A percentile compares a stretch with the other conserved stretches of the same genome.
Conservation (phyloP, 306 rosid species). For the Vigna radiata region DNA sequence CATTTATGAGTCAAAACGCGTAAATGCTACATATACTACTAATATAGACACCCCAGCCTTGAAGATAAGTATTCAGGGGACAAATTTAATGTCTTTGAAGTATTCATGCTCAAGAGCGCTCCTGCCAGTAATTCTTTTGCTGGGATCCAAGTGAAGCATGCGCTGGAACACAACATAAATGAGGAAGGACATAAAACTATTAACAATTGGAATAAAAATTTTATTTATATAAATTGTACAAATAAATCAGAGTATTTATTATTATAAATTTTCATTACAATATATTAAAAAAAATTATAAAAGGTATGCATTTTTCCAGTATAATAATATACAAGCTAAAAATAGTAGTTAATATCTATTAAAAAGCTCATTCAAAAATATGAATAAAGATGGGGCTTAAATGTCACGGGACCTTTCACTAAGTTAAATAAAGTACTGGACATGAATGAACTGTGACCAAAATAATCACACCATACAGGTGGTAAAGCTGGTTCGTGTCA, state of each 20-base stretch:
- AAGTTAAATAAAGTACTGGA: not conserved
- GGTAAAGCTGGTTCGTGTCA: not conserved
- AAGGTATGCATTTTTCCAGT: not conserved
- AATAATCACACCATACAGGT: conserved; percentile 22
- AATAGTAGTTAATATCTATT: not conserved
- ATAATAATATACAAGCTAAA: too few species aligned
- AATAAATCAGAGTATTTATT: too few species aligned
- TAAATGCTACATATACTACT: conserved; percentile 56
- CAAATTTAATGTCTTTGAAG: conserved; percentile 86
- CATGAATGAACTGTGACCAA: not conserved
- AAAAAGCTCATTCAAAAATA: conserved; percentile 9
- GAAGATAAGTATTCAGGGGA: conserved; percentile 60
- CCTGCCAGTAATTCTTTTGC: conserved; percentile 89
- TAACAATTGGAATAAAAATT: too few species aligned
- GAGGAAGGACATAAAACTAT: conserved; percentile 9
- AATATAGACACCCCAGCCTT: conserved; percentile 65
- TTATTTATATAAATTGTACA: not conserved
- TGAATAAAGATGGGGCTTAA: conserved; percentile 3
- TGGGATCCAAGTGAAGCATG: conserved; percentile 98
- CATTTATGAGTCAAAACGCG: conserved; percentile 61
- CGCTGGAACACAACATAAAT: conserved; percentile 60
- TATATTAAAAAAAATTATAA: too few species aligned
- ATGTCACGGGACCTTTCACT: conserved; percentile 1
- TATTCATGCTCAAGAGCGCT: conserved; percentile 96
- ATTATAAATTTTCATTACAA: too few species aligned